Evolutionary conservation across 1,139 yeast species (phyloP), one percentile per base, ranked within the genome.

Genomic region (Yamadazyma spencermartinsiae): DNA sequence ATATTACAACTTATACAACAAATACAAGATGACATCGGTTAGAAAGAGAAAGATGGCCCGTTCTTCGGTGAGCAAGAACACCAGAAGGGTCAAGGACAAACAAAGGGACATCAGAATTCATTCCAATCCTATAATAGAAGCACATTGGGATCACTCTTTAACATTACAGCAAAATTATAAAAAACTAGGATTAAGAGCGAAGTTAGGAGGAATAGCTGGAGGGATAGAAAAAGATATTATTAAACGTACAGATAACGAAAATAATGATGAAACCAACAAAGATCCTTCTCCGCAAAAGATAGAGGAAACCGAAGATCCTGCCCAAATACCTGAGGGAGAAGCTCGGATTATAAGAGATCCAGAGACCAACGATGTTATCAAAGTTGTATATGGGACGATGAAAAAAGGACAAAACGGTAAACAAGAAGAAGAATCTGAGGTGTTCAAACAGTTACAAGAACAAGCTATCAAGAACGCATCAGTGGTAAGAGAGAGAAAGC

Each of bases 121-220:
- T 38, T 71, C 86, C 1, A 86, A 88, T 58, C 88, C 95, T 3
- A 77, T 92, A 49, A 86, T 92, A 48, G 94, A 88, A 6, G 86
- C 80, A 24, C 78, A 89, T 61, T 92, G 98, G 98, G 96, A 92
- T 63, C 75, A 81, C 45, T 75, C 78, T 16, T 72, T 84, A 46
- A 90, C 98, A 0, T 66, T 90, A 42, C 75, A 81, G 41, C 98
- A 92, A 58, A 92, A 92, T 57, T 86, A 86, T 60, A 81, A 82
- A 54, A 76, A 71, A 47, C 66, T 92, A 26, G 98, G 98, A 2
- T 68, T 90, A 41, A 69, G 80, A 34, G 74, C 87, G 3, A 79
- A 79, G 53, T 63, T 89, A 29, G 85, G 86, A 13, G 66, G 63
- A 6, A 69, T 79, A 7, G 81, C 88, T 3, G 92, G 92, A 45